These are phyloP conservation scores for Jacaranda mimosifolia DNA, from an alignment of 257 asterid species.

Conservation along the genomic window DNA sequence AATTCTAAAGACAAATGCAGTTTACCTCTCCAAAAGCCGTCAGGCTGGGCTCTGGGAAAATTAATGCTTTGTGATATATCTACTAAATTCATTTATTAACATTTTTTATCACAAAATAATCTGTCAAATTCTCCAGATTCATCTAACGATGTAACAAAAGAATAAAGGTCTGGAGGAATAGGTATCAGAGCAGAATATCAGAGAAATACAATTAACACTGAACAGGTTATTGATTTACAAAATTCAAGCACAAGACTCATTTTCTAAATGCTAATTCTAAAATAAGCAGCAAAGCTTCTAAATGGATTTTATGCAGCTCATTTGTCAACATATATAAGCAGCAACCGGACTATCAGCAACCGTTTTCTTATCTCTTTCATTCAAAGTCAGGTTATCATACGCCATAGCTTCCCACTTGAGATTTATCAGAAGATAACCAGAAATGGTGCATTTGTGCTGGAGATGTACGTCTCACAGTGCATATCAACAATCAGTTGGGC, in stretches of 20 bases:
- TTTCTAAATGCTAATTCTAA: not conserved
- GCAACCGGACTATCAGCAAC: not conserved
- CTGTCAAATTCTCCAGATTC: not conserved
- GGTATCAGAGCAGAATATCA: not conserved
- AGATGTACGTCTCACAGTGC: too few relatives aligned
- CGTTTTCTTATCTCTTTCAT: constrained; percentile 4
- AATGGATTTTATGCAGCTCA: constrained; percentile 6
- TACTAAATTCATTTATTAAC: too few relatives aligned
- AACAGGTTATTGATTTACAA: constrained; percentile 32
- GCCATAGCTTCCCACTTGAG: constrained; percentile 15
- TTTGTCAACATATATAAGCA: constrained; percentile 8
- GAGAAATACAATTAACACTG: not conserved
- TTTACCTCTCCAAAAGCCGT: too few relatives aligned
- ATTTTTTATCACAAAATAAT: too few relatives aligned
- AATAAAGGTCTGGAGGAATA: not conserved
- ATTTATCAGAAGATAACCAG: not conserved
- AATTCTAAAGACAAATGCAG: too few relatives aligned
- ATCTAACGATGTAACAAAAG: not conserved
- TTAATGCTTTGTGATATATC: too few relatives aligned
- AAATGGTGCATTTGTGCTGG: too few relatives aligned
- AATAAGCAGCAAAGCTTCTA: not conserved
- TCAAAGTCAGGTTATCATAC: constrained; percentile 10
- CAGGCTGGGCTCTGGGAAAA: too few relatives aligned
- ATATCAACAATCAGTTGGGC: not conserved
- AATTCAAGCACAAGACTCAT: not conserved